Percentiles rank a stretch among this genome's conserved stretches.
phyloP scores from a whole-genome alignment of 2,329 filamentous ascomycete species.

The Cytospora piceae region DNA sequence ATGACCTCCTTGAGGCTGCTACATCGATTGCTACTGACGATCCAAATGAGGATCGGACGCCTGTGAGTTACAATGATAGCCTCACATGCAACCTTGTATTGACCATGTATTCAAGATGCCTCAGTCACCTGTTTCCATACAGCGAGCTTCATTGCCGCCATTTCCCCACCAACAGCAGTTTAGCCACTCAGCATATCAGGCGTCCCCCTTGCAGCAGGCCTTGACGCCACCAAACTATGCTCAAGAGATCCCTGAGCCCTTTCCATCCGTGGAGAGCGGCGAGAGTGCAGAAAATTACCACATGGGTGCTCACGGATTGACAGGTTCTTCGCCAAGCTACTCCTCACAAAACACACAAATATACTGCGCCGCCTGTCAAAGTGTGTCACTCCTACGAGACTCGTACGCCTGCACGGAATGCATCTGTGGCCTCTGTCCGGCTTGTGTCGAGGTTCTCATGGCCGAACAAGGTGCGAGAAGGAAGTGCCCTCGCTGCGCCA shows the following conservation, averaged over 20 bases:
- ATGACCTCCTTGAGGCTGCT: slow-evolving; percentile 91
- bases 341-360: slow-evolving; percentile 80
- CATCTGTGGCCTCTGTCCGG: slow-evolving; percentile 87
- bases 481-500: slow-evolving; percentile 79
- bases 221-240: slow-evolving; percentile 80
- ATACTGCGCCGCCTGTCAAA: slow-evolving; percentile 87
- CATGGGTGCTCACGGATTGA: slow-evolving; percentile 67
- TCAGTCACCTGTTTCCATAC: slow-evolving; percentile 66
- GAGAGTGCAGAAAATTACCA: slow-evolving; percentile 73
- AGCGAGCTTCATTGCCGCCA: slow-evolving; percentile 64
- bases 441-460: slow-evolving; percentile 82
- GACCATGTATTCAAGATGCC: slow-evolving; percentile 57
- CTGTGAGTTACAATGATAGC: slow-evolving; percentile 59
- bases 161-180: slow-evolving; percentile 51
- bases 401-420: slow-evolving; percentile 96
- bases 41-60: slow-evolving; percentile 87
- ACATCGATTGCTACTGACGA: slow-evolving; percentile 85
- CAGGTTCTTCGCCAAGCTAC: slow-evolving; percentile 74
- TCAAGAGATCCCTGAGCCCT: slow-evolving; percentile 73
- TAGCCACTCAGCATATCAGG: slow-evolving; percentile 72
- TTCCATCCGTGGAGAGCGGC: slow-evolving; percentile 85
- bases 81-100: slow-evolving; percentile 40
- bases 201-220: slow-evolving; percentile 87
- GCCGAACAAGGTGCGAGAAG: slow-evolving; percentile 74
- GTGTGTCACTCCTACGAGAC: slow-evolving; percentile 75